Percentiles rank a stretch among this genome's conserved stretches.
These are phyloP conservation scores for Lipomyces yarrowii DNA, from an alignment of 1,139 yeast species.

Conservation along the genomic window DNA sequence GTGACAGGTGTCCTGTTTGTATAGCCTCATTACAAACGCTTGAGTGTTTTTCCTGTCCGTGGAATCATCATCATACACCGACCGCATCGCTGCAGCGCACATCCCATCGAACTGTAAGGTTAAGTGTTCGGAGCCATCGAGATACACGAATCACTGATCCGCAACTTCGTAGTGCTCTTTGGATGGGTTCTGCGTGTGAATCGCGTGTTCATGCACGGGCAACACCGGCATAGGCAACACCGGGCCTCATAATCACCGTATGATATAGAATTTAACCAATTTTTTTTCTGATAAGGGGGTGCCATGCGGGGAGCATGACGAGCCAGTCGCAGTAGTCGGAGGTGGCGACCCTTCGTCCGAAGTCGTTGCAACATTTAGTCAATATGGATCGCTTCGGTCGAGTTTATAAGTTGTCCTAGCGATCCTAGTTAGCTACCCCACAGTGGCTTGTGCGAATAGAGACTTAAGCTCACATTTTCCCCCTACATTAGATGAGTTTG, in stretches of 20 bases:
- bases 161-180: background rate
- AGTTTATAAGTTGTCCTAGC: no score
- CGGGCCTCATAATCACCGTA: background rate
- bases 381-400: no score
- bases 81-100: background rate
- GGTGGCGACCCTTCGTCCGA: no score
- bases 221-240: background rate
- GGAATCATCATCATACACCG: slow-evolving; percentile 8
- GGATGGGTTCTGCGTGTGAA: background rate
- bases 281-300: background rate
- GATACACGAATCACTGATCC: background rate
- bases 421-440: no score
- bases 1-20: slow-evolving; percentile 8
- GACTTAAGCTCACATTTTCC: no score
- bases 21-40: background rate
- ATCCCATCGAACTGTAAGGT: background rate
- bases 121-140: background rate
- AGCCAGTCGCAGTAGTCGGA: no score
- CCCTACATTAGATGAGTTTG: no score
- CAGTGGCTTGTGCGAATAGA: no score
- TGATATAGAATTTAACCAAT: background rate
- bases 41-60: slow-evolving; percentile 1
- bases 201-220: background rate
- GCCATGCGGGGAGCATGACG: no score
- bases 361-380: no score